A percentile compares a stretch with the other conserved stretches of the same genome.
phyloP scores from a whole-genome alignment of 2,329 filamentous ascomycete genomes.

The Colletotrichum simmondsii region DNA sequence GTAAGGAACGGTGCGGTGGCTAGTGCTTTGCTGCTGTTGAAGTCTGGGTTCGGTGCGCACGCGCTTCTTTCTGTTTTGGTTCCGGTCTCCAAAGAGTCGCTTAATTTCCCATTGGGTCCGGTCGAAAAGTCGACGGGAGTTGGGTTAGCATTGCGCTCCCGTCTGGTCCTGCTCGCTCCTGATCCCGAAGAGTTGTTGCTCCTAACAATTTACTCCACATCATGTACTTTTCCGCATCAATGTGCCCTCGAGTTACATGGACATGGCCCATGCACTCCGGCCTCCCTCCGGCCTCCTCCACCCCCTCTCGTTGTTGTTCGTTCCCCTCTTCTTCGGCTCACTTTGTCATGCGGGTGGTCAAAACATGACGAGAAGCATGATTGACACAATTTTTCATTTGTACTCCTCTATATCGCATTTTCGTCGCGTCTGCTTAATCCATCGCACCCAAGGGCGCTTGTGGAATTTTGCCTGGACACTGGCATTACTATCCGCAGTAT shows the following conservation, averaged over 20 bases:
- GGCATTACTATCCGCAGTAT: neutral
- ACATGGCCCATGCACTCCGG: neutral
- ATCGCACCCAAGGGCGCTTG: neutral
- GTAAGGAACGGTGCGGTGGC: constrained; percentile 13
- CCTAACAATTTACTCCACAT: constrained; percentile 11
- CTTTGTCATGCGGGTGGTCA: neutral
- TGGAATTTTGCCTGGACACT: neutral
- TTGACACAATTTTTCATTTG: neutral
- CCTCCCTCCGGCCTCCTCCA: neutral
- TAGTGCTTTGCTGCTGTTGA: constrained; percentile 7
- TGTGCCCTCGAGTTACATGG: constrained; percentile 4
- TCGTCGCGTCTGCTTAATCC: neutral
- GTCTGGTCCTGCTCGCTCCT: neutral
- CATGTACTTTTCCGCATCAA: neutral
- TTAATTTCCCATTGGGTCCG: constrained; percentile 20
- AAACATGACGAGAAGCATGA: neutral
- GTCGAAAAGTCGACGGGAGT: neutral
- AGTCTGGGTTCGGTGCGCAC: constrained; percentile 19
- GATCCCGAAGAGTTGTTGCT: neutral
- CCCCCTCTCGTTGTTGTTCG: constrained; percentile 3
- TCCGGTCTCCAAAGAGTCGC: constrained; percentile 5
- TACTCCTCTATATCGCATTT: neutral
- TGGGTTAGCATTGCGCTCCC: neutral
- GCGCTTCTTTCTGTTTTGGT: constrained; percentile 27
- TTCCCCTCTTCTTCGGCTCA: constrained; percentile 13